These are phyloP conservation scores for Penicillium coprophilum DNA, from an alignment of 495 filamentous ascomycete species.

Conservation along the genomic window DNA sequence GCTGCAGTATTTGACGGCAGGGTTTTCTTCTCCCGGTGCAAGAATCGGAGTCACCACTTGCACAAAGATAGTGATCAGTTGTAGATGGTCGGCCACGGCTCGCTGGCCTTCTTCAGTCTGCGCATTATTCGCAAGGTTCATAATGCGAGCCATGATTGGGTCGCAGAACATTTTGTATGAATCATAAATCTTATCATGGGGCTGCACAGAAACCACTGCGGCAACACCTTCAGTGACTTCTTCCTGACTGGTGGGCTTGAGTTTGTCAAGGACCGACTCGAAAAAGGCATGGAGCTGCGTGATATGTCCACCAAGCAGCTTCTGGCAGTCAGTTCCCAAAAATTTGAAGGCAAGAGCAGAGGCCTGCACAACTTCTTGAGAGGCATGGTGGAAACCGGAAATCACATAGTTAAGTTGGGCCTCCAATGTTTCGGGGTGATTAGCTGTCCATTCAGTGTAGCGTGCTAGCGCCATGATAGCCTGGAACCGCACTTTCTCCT, in stretches of 20 bases:
- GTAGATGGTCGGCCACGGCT: slow-evolving; percentile 80
- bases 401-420: slow-evolving; percentile 93
- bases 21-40: slow-evolving; percentile 69
- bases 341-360: slow-evolving; percentile 95
- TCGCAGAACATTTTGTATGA: slow-evolving; percentile 92
- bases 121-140: slow-evolving; percentile 82
- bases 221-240: slow-evolving; percentile 95
- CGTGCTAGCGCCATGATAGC: slow-evolving; percentile 94
- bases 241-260: slow-evolving; percentile 84
- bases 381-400: slow-evolving; percentile 78
- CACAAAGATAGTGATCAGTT: slow-evolving; percentile 86
- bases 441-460: slow-evolving; percentile 96
- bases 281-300: slow-evolving; percentile 88
- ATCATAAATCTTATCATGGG: slow-evolving; percentile 71
- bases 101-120: slow-evolving; percentile 76
- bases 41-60: slow-evolving; percentile 78
- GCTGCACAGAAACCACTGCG: slow-evolving; percentile 83
- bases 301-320: slow-evolving; percentile 76
- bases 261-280: slow-evolving; percentile 76
- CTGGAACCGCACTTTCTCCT: slow-evolving; percentile 95
- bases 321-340: slow-evolving; percentile 90
- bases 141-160: slow-evolving; percentile 81
- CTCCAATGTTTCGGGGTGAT: slow-evolving; percentile 88
- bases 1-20: slow-evolving; percentile 92
- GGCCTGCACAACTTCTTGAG: slow-evolving; percentile 84